Percentiles rank a stretch among this genome's conserved stretches.
Evolutionary conservation across 208 protist genomes (phyloP).

Genomic region (Wallacemonas sp.): DNA sequence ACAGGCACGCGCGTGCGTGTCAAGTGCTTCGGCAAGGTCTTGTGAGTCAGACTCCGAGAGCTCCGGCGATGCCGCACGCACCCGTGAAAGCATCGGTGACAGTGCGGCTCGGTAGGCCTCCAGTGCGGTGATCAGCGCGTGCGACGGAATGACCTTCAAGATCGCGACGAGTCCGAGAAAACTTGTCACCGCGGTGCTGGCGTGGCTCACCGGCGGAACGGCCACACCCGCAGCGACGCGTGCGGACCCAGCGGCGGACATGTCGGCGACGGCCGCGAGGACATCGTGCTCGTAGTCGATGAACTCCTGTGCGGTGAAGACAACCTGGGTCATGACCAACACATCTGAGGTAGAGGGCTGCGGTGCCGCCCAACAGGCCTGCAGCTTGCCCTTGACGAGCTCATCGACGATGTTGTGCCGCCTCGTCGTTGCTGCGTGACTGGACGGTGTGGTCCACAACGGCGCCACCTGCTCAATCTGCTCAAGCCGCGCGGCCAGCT

Average conservation of each 20-base stretch:
- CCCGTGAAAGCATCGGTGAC: too few species aligned
- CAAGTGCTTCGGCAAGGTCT: too few species aligned
- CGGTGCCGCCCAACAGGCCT: not conserved
- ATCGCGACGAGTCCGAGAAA: conserved; percentile 4
- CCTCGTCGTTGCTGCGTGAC: conserved; percentile 4
- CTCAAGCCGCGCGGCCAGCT: conserved; percentile 12
- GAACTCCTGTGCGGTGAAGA: conserved; percentile 33
- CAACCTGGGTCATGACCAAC: conserved; percentile 39
- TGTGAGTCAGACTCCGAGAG: too few species aligned
- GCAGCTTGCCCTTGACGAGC: conserved; percentile 30
- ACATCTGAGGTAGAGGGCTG: not conserved
- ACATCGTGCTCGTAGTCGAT: conserved; percentile 14
- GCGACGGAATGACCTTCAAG: not conserved
- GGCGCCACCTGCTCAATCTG: conserved; percentile 6
- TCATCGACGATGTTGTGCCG: conserved; percentile 9
- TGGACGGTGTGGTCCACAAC: too few species aligned
- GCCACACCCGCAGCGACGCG: conserved; percentile 8
- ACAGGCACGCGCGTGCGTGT: too few species aligned
- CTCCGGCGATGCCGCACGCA: too few species aligned
- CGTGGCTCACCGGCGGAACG: conserved; percentile 26
- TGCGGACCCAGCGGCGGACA: not conserved
- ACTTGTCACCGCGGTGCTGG: conserved; percentile 18
- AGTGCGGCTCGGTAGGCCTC: too few species aligned
- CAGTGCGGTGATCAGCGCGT: too few species aligned
- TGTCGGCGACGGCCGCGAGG: conserved; percentile 6